Base-by-base conservation (phyloP, 2,329 filamentous ascomycete genomes). In the Decorospora gaudefroyi region DNA sequence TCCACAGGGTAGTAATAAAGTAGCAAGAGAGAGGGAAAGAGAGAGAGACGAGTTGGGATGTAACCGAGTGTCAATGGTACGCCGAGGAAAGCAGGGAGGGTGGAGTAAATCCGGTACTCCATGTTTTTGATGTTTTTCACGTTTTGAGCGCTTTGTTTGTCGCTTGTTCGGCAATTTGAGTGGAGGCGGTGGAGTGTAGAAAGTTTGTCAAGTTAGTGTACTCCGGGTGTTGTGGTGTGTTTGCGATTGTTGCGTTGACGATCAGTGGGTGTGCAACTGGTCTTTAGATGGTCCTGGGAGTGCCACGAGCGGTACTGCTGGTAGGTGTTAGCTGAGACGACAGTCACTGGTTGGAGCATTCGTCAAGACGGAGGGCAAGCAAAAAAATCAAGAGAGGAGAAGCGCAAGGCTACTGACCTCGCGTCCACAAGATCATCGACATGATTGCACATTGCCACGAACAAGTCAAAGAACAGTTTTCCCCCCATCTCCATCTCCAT, bases 401-500 rank as follows among this genome's bases (percentile, higher is more conserved):
- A 44, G 58, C 49, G 36, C 55, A 50, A 52, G 45, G 64, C 64
- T n/a, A n/a, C n/a, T 66, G 55, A 69, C 82, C 82, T 86, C 74
- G 89, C 84, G 71, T 93, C 90, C 75, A 89, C 86, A 75, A 96
- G 84, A 74, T 96, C 91, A 81, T 96, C 91, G 68, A 96, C 87
- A 78, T 96, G 91, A 77, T 96, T 96, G 80, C 90, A 95, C 86
- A 96, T 88, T 66, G 91, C 91, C 70, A 96, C 91, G 74, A 96
- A 97, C 74, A 97, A 79, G 80, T 96, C 91, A 77, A 97, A 97
- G 81, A 93, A 96, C 76, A 96, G 81, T 80, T 91, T 91, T 76
- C 80, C 90, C 72, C 91, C 90, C 74, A 84, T 84, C 79, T 96
- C 89, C 91, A 97, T 96, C 79, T 96, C 91, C 78, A 88, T 86